A percentile compares a stretch with the other conserved stretches of the same genome.
phyloP scores from a whole-genome alignment of 768 basidiomycete genomes.

The Termitomyces sp. region DNA sequence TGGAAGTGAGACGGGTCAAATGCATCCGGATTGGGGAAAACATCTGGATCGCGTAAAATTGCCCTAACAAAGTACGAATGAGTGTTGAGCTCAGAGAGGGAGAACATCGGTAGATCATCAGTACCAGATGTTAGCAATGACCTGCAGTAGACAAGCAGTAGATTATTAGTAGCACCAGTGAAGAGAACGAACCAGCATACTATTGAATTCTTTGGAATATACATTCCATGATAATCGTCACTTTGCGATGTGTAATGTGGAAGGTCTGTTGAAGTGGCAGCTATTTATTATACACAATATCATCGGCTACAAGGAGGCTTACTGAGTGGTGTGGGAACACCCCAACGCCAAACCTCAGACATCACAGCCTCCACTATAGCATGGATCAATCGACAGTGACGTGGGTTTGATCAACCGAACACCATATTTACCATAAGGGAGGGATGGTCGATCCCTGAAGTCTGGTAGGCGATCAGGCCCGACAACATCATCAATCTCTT shows the following conservation, averaged over 20 bases:
- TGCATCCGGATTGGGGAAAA: conserved; percentile 1
- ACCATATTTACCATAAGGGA: conserved; percentile 17
- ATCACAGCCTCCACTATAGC: conserved; percentile 3
- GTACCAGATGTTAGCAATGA: conserved; percentile 30
- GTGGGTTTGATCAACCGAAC: conserved; percentile 15
- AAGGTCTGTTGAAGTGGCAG: conserved; percentile 21
- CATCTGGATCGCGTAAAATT: background rate
- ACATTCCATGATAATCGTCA: conserved; percentile 29
- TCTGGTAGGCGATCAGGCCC: conserved; percentile 21
- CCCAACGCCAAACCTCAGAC: conserved; percentile 8
- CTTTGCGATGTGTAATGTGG: conserved; percentile 29
- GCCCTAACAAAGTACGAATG: background rate
- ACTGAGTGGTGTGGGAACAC: conserved; percentile 3
- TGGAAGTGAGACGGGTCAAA: conserved; percentile 1
- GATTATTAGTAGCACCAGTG: background rate
- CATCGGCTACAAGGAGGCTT: background rate
- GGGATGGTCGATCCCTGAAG: conserved; percentile 18
- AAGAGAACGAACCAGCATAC: conserved; percentile 6
- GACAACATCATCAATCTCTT: conserved; percentile 24
- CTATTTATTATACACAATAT: no score
- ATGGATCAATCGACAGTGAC: conserved; percentile 4
- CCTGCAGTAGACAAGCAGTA: background rate
- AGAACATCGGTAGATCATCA: background rate
- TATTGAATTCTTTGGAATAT: conserved; percentile 31
- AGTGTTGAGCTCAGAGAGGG: no score